Evolutionary conservation across 140 eudicot genomes (phyloP), one percentile per base, ranked within the genome.

Genomic region (Bidens hawaiensis): DNA sequence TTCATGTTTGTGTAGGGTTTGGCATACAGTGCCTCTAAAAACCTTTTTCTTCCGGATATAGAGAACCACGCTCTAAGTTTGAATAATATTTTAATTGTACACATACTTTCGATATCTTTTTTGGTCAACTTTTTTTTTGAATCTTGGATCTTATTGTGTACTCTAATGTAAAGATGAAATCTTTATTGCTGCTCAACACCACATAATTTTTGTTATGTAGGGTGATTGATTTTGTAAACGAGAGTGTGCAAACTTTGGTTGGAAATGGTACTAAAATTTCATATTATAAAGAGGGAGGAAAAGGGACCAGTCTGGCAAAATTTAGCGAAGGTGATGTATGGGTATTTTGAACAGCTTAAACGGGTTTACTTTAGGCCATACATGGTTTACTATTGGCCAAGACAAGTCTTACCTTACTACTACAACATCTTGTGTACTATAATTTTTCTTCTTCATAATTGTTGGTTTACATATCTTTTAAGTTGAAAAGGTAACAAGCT

Each of bases 191-290:
- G 7, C 68, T 52, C 14, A 17, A 64, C 31, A 27, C 46, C 40
- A 66, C 43, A 57, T 47, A 40, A 4, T 17, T 81, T 22, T 72
- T 18, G 25, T 41, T 4, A 60, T 79, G 70, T 73, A 93, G 99
- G 87, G 96, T 88, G 81, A 66, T 93, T 83, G 95, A 93, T 75
- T 93, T 93, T 79, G 99, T 93, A 5, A 72, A 88, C 36, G 99
- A 93, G 82, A 77, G 42, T 34, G 99, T 93, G 58, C 73, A 64
- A 45, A 93, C 99, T 34, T 78, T 88, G 49, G 99, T 96, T 69
- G 99, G 99, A 70, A 93, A 93, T 72, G 99, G 99, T 60, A 87
- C 93, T 38, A 93, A 93, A 74, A 96, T 96, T 64, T 88, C 96
- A 55, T 96, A 93, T 66, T 93, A 93, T 69, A 78, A 67, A 72